phyloP scores from a whole-genome alignment of 1,139 yeast species.

The Kurtzmaniella quercitrusa region DNA sequence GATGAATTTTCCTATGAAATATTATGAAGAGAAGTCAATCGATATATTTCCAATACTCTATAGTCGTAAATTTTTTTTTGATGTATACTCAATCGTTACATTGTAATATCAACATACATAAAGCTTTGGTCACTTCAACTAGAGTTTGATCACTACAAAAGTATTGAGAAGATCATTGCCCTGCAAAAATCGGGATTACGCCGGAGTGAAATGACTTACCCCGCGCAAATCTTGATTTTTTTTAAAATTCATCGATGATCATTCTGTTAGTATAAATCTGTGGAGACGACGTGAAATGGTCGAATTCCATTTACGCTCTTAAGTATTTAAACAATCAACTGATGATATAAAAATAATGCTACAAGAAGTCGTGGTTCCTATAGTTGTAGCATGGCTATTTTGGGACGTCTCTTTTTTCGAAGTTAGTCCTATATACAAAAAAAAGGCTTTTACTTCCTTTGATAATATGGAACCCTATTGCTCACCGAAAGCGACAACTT shows the following conservation, averaged over 20 bases:
- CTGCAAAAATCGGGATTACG: not conserved
- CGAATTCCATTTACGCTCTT: not conserved
- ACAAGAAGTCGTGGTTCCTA: not conserved
- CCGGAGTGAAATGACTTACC: not conserved
- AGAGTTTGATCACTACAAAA: too few species aligned
- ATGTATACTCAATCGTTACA: too few species aligned
- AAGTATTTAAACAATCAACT: not conserved
- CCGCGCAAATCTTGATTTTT: not conserved
- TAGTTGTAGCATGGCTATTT: slow-evolving; percentile 3
- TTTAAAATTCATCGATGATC: not conserved
- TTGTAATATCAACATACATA: too few species aligned
- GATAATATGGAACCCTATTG: not conserved
- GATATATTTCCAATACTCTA: too few species aligned
- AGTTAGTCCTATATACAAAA: not conserved
- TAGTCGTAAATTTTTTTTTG: too few species aligned
- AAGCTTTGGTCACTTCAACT: too few species aligned
- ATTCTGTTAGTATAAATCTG: not conserved
- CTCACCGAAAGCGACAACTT: not conserved
- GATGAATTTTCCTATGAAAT: too few species aligned
- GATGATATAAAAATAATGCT: not conserved
- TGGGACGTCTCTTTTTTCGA: slow-evolving; percentile 2
- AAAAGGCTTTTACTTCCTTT: not conserved
- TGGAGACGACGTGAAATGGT: too few species aligned
- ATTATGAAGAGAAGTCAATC: too few species aligned
- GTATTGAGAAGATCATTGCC: not conserved